Conservation (phyloP, 129 eudicot genomes). For the Flaveria brownii region DNA sequence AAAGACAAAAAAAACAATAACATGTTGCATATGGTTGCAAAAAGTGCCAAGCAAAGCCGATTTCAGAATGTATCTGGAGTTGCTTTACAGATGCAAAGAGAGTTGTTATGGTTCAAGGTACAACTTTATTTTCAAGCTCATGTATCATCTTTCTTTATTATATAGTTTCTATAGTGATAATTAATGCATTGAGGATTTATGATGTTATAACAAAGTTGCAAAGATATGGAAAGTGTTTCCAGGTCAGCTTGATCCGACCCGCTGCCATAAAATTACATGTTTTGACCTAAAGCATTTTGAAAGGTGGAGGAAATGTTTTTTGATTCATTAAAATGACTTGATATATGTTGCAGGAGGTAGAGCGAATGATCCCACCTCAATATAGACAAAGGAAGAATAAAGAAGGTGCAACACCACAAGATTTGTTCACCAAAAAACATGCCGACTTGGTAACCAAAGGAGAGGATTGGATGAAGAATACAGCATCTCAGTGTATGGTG, state of each 20-base stretch:
- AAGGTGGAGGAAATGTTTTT: neutral
- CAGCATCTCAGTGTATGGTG: constrained; percentile 29
- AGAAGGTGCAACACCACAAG: neutral
- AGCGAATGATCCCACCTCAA: neutral
- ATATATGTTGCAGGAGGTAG: constrained; percentile 21
- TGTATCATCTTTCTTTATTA: neutral
- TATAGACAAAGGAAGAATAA: neutral
- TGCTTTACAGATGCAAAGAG: neutral
- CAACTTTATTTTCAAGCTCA: neutral
- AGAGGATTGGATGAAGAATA: constrained; percentile 28
- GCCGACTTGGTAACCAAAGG: constrained; percentile 3
- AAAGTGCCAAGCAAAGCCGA: neutral
- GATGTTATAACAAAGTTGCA: neutral
- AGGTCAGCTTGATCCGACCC: neutral
- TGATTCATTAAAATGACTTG: neutral
- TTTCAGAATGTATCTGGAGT: neutral
- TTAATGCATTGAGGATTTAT: neutral
- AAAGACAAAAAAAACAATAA: neutral
- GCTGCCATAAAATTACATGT: neutral
- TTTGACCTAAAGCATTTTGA: neutral
- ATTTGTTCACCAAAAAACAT: constrained; percentile 13
- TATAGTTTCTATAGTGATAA: neutral
- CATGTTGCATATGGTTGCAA: constrained; percentile 11
- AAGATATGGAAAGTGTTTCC: neutral
- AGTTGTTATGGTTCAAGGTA: constrained; percentile 20